Percentiles rank a stretch among this genome's conserved stretches.
These are phyloP conservation scores for Dianthus caryophyllus DNA, from an alignment of 148 eudicot species.

Conservation along the genomic window DNA sequence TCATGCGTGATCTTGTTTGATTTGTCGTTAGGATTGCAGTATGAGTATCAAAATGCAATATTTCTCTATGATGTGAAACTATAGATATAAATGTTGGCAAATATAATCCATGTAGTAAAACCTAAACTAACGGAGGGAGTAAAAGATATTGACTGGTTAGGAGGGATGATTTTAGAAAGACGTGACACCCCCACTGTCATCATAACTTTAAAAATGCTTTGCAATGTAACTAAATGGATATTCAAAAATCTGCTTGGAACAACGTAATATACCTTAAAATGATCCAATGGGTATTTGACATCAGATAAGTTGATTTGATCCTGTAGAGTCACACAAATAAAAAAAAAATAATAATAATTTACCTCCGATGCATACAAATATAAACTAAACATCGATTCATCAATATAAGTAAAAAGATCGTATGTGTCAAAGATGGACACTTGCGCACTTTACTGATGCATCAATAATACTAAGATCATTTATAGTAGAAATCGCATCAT, in stretches of 20 bases:
- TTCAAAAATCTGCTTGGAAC: slow-evolving; percentile 1
- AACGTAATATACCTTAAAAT: slow-evolving; percentile 58
- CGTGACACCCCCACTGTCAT: background rate
- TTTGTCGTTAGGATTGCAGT: too few species aligned
- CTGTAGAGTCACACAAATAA: slow-evolving; percentile 32
- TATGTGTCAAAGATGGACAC: background rate
- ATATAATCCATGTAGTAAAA: too few species aligned
- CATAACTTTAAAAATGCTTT: background rate
- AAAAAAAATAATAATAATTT: slow-evolving; percentile 10
- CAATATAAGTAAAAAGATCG: background rate
- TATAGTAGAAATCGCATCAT: too few species aligned
- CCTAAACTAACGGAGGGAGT: too few species aligned
- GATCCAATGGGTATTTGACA: slow-evolving; percentile 75
- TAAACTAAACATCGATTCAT: background rate
- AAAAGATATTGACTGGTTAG: background rate
- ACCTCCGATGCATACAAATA: background rate
- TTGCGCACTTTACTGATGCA: background rate
- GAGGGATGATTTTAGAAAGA: background rate
- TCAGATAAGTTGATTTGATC: slow-evolving; percentile 82
- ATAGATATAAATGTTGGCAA: too few species aligned
- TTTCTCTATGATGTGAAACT: too few species aligned
- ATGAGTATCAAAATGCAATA: too few species aligned
- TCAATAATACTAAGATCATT: background rate
- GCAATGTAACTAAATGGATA: background rate
- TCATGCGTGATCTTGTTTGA: too few species aligned